A percentile compares a stretch with the other conserved stretches of the same genome.
These are phyloP conservation scores for Colletotrichum lindemuthianum DNA, from an alignment of 2,329 filamentous ascomycete genomes.

Conservation along the genomic window DNA sequence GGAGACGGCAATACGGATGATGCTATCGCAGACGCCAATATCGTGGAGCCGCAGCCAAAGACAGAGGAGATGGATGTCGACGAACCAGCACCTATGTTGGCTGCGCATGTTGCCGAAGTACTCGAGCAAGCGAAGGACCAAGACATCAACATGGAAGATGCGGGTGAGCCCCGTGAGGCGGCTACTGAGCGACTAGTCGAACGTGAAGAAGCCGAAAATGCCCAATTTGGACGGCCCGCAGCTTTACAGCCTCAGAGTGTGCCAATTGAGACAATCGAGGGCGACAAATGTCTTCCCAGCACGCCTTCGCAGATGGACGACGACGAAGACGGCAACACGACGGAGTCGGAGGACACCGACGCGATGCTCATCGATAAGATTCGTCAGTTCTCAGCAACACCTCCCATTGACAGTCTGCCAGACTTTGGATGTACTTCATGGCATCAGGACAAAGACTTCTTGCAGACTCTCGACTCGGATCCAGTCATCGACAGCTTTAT, in stretches of 20 bases:
- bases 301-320: slow-evolving; percentile 60
- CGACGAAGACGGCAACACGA: slow-evolving; percentile 62
- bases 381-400: slow-evolving; percentile 63
- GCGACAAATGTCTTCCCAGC: slow-evolving; percentile 46
- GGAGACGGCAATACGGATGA: slow-evolving; percentile 35
- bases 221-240: slow-evolving; percentile 9
- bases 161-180: slow-evolving; percentile 41
- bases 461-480: slow-evolving; percentile 53
- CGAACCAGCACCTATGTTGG: slow-evolving; percentile 26
- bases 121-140: background rate
- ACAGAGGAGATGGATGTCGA: slow-evolving; percentile 55
- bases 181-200: slow-evolving; percentile 6
- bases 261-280: slow-evolving; percentile 40
- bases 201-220: slow-evolving; percentile 12
- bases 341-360: slow-evolving; percentile 65
- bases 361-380: slow-evolving; percentile 59
- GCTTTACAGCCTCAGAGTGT: slow-evolving; percentile 28
- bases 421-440: slow-evolving; percentile 57
- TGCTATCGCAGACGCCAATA: background rate
- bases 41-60: slow-evolving; percentile 45
- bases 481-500: slow-evolving; percentile 57
- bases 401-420: slow-evolving; percentile 64
- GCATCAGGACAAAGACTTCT: slow-evolving; percentile 57
- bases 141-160: slow-evolving; percentile 39
- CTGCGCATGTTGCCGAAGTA: slow-evolving; percentile 14